These are phyloP conservation scores for Viola pubescens DNA, from an alignment of 441 rosid species.

Conservation along the genomic window DNA sequence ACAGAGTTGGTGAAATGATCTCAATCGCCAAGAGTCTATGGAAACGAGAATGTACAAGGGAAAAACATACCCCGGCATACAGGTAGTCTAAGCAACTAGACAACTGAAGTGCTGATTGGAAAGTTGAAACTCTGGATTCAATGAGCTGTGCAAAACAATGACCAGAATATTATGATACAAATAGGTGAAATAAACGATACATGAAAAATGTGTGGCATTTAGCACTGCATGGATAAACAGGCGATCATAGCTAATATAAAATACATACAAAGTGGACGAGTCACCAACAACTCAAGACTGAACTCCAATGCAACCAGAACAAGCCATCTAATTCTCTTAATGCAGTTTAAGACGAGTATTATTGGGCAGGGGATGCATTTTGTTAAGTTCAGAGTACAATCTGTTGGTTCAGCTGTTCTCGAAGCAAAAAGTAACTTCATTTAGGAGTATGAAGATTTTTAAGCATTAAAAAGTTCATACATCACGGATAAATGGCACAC, in stretches of 20 bases:
- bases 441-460: neutral
- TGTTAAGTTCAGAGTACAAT: neutral
- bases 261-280: neutral
- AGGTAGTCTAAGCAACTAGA: constrained; percentile 63
- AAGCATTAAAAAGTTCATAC: too few species aligned
- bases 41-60: neutral
- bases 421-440: too few species aligned
- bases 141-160: constrained; percentile 42
- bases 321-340: neutral
- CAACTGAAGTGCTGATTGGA: constrained; percentile 59
- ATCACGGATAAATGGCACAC: neutral
- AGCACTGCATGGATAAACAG: neutral
- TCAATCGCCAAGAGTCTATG: neutral
- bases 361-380: neutral
- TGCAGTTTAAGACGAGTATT: neutral
- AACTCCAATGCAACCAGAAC: neutral
- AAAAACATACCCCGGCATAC: constrained; percentile 33
- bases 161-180: neutral
- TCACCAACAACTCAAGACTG: neutral
- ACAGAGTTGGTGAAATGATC: too few species aligned
- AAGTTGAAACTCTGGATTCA: constrained; percentile 65
- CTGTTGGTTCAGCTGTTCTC: neutral
- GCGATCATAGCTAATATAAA: too few species aligned
- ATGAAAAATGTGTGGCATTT: neutral
- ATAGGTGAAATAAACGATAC: neutral